Evolutionary conservation across 1,139 yeast genomes (phyloP).

Genomic region (Debaryomyces nepalensis): DNA sequence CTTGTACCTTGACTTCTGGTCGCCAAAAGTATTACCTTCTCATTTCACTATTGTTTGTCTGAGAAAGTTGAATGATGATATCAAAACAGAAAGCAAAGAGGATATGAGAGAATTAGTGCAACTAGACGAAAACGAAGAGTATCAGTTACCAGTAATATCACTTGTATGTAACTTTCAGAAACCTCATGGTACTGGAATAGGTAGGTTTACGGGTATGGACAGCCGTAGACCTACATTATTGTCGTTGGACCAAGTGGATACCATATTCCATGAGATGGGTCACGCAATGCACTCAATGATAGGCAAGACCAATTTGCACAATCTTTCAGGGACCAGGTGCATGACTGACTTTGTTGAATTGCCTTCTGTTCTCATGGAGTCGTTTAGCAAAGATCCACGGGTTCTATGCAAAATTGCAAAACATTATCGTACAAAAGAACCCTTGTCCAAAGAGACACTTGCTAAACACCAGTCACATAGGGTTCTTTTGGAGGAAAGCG

Average conservation of each 20-base stretch:
- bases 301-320: constrained; percentile 87
- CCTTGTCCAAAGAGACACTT: constrained; percentile 56
- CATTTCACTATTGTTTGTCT: constrained; percentile 98
- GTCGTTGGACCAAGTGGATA: constrained; percentile 81
- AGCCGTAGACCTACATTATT: constrained; percentile 49
- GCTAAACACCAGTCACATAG: constrained; percentile 56
- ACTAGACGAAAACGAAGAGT: constrained; percentile 54
- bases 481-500: constrained; percentile 65
- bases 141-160: constrained; percentile 88
- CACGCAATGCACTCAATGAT: constrained; percentile 99
- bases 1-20: constrained; percentile 52
- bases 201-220: constrained; percentile 35
- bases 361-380: constrained; percentile 95
- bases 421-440: constrained; percentile 72
- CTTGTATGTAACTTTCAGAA: constrained; percentile 83
- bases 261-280: constrained; percentile 98
- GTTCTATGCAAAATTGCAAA: constrained; percentile 75
- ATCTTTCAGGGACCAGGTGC: constrained; percentile 93
- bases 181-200: constrained; percentile 23
- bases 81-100: constrained; percentile 32
- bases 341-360: constrained; percentile 95
- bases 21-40: constrained; percentile 67
- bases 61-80: constrained; percentile 48
- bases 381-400: constrained; percentile 80
- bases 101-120: constrained; percentile 51